These are phyloP conservation scores for Debaryomycetaceae sp. DNA, from an alignment of 1,139 yeast species.

Conservation along the genomic window DNA sequence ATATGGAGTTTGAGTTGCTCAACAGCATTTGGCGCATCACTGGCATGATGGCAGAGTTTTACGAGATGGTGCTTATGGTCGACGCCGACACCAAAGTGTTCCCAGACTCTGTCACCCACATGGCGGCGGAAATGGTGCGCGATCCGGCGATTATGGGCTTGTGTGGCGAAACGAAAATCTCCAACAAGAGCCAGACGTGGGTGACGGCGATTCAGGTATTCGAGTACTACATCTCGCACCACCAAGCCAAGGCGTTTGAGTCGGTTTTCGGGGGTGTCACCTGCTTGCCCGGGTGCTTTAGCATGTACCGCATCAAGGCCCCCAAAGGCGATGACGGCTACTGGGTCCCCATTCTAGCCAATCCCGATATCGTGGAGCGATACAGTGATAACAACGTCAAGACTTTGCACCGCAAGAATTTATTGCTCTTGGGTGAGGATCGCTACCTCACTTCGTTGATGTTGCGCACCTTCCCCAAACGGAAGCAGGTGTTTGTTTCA, in stretches of 20 bases:
- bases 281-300: conserved; percentile 96
- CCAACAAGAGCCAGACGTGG: conserved; percentile 81
- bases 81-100: conserved; percentile 94
- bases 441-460: conserved; percentile 79
- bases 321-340: conserved; percentile 86
- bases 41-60: conserved; percentile 79
- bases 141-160: conserved; percentile 90
- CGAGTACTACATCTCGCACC: conserved; percentile 93
- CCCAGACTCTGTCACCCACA: conserved; percentile 85
- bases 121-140: conserved; percentile 86
- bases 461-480: conserved; percentile 86
- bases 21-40: conserved; percentile 76
- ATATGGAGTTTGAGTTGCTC: conserved; percentile 75
- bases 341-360: conserved; percentile 95
- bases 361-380: conserved; percentile 93
- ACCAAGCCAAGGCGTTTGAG: conserved; percentile 93
- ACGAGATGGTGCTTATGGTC: conserved; percentile 84
- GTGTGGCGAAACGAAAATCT: conserved; percentile 95
- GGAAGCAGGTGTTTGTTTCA: conserved; percentile 88
- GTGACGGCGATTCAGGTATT: conserved; percentile 93
- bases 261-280: conserved; percentile 95
- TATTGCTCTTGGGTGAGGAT: conserved; percentile 87
- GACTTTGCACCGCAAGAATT: conserved; percentile 82
- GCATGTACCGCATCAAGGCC: conserved; percentile 88
- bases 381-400: conserved; percentile 84